These are phyloP conservation scores for Scopulariopsis brevicaulis DNA, from an alignment of 2,329 filamentous ascomycete genomes.

Conservation along the genomic window DNA sequence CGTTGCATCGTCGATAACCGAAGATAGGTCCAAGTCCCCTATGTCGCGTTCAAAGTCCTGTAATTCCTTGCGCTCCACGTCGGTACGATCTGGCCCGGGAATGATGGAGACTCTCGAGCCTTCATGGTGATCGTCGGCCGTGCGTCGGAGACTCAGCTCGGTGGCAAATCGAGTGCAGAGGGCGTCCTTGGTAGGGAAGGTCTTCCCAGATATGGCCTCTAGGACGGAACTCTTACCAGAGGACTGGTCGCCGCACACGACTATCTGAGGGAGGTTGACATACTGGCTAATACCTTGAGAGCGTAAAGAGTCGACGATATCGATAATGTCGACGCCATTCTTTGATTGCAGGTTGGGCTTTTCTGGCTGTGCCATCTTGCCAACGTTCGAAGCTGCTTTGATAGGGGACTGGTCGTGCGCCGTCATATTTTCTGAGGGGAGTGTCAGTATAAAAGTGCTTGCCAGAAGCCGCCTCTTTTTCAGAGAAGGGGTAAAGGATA, in stretches of 20 bases:
- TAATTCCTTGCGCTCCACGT: constrained; percentile 11
- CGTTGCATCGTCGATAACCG: constrained; percentile 26
- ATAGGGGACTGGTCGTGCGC: too few species aligned
- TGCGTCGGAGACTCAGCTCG: constrained; percentile 11
- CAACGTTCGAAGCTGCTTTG: too few species aligned
- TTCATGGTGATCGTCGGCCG: neutral
- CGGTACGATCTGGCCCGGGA: constrained; percentile 17
- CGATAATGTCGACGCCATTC: constrained; percentile 15
- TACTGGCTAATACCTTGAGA: constrained; percentile 7
- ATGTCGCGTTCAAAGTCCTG: neutral
- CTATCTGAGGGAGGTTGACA: constrained; percentile 10
- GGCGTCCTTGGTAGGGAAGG: constrained; percentile 12
- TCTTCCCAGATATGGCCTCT: constrained; percentile 12
- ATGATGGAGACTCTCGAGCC: neutral
- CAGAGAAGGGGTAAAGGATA: too few species aligned
- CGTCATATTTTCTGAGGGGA: too few species aligned
- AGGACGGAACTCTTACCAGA: constrained; percentile 14
- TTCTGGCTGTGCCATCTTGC: too few species aligned
- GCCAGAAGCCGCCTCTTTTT: too few species aligned
- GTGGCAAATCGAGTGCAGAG: constrained; percentile 13
- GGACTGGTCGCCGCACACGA: constrained; percentile 14
- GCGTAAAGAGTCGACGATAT: constrained; percentile 8
- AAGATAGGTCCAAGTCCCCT: constrained; percentile 14
- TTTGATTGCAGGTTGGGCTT: neutral
- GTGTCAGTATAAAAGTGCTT: too few species aligned